These are phyloP conservation scores for Hansenula sp. DNA, from an alignment of 1,139 yeast genomes.

Conservation along the genomic window DNA sequence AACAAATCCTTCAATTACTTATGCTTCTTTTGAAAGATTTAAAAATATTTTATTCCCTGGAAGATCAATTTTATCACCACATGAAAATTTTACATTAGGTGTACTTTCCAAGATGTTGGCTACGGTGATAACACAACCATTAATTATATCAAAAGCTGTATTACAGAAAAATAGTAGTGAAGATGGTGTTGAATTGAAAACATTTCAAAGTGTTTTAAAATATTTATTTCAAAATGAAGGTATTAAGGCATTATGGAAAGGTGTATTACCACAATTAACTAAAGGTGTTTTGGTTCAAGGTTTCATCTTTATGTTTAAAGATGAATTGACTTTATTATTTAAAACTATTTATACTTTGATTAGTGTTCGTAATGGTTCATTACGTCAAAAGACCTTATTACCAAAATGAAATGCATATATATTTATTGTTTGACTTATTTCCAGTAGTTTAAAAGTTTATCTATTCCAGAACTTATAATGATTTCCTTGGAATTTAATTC, in stretches of 20 bases:
- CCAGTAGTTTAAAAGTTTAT: slow-evolving; percentile 29
- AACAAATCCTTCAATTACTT: slow-evolving; percentile 82
- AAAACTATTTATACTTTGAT: slow-evolving; percentile 12
- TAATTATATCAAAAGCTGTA: slow-evolving; percentile 81
- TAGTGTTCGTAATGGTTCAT: not conserved
- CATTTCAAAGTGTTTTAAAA: slow-evolving; percentile 50
- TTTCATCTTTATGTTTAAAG: slow-evolving; percentile 67
- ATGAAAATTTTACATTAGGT: slow-evolving; percentile 70
- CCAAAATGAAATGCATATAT: not conserved
- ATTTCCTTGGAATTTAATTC: slow-evolving; percentile 26
- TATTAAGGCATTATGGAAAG: slow-evolving; percentile 61
- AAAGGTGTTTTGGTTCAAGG: slow-evolving; percentile 89
- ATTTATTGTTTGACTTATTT: not conserved
- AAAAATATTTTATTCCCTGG: slow-evolving; percentile 44
- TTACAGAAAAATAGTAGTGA: slow-evolving; percentile 50
- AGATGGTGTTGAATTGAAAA: slow-evolving; percentile 30
- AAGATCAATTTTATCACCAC: slow-evolving; percentile 49
- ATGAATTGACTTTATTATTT: slow-evolving; percentile 17
- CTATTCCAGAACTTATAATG: slow-evolving; percentile 43
- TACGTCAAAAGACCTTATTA: no score
- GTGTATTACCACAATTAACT: slow-evolving; percentile 72
- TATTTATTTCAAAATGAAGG: slow-evolving; percentile 51
- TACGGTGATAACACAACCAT: slow-evolving; percentile 76
- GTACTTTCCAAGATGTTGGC: slow-evolving; percentile 80
- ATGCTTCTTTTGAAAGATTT: slow-evolving; percentile 75